Percentiles rank a stretch among this genome's conserved stretches.
Conservation (phyloP, 2,329 filamentous ascomycete genomes). For the Mycosphaerelloides madeirae region DNA sequence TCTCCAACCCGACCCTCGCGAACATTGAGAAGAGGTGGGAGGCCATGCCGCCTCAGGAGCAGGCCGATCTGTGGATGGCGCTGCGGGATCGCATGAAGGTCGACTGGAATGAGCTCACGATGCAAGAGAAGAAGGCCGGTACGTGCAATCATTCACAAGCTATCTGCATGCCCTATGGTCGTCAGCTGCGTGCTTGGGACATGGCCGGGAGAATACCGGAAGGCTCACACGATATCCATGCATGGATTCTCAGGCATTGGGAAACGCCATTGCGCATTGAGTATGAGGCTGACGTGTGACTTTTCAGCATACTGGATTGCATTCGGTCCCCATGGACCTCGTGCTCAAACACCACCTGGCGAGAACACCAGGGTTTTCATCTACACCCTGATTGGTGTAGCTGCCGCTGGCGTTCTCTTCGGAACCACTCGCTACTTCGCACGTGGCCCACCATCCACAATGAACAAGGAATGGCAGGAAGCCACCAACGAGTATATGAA, state of each 20-base stretch:
- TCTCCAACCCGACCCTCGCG: conserved; percentile 94
- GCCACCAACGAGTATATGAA: conserved; percentile 88
- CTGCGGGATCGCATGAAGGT: conserved; percentile 98
- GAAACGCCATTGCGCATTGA: neutral
- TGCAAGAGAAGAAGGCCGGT: conserved; percentile 98
- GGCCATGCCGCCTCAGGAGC: conserved; percentile 93
- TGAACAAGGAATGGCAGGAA: conserved; percentile 98
- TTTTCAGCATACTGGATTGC: conserved; percentile 92
- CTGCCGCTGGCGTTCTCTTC: conserved; percentile 67
- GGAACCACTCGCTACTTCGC: conserved; percentile 65
- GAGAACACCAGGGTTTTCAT: conserved; percentile 75
- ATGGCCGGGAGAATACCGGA: conserved; percentile 3
- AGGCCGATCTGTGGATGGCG: conserved; percentile 98
- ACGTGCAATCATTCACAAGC: conserved; percentile 12
- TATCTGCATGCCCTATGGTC: neutral
- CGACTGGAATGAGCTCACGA: conserved; percentile 89
- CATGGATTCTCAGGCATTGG: neutral
- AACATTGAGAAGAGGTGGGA: conserved; percentile 99
- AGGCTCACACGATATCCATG: neutral
- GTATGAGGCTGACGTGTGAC: conserved; percentile 18
- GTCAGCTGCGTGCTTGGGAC: neutral
- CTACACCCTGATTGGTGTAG: conserved; percentile 66
- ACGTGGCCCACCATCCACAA: conserved; percentile 70
- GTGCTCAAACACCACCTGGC: conserved; percentile 74
- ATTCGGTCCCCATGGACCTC: conserved; percentile 93